Conservation (phyloP, 176 grass and related monocot species). For the Musa beccarii region DNA sequence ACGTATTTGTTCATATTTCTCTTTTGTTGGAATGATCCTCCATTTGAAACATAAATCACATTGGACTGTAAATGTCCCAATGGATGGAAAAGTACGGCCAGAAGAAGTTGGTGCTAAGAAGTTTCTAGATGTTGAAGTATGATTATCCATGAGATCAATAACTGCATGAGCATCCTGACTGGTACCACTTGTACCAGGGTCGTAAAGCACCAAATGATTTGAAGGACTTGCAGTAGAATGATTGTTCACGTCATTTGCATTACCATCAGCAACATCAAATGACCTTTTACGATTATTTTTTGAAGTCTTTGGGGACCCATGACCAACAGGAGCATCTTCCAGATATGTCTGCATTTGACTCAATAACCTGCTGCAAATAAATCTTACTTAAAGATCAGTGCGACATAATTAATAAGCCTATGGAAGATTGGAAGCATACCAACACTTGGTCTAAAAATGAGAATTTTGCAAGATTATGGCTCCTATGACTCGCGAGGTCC, state of each 20-base stretch:
- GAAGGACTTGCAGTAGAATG: neutral
- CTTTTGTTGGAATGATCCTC: conserved; percentile 53
- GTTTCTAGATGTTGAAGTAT: neutral
- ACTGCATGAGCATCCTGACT: conserved; percentile 1
- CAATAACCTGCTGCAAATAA: neutral
- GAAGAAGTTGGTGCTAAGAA: conserved; percentile 1
- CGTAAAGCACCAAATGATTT: conserved; percentile 34
- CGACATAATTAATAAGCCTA: neutral
- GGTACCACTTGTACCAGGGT: conserved; percentile 14
- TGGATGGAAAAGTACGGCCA: conserved; percentile 35
- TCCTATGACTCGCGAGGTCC: no score
- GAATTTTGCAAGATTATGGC: neutral
- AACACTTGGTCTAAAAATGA: neutral
- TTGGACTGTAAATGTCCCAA: conserved; percentile 51
- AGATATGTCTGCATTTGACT: conserved; percentile 18
- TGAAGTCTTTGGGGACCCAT: neutral
- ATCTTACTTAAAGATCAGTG: neutral
- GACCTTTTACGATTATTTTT: conserved; percentile 5
- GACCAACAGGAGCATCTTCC: conserved; percentile 5
- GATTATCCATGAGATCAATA: conserved; percentile 14
- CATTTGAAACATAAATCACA: conserved; percentile 69
- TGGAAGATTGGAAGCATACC: neutral
- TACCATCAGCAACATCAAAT: neutral
- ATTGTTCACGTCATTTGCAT: conserved; percentile 3
- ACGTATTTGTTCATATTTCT: conserved; percentile 71